Percentiles rank a stretch among this genome's conserved stretches.
These are phyloP conservation scores for Theileria luwenshuni DNA, from an alignment of 169 alveolate species.

Conservation along the genomic window DNA sequence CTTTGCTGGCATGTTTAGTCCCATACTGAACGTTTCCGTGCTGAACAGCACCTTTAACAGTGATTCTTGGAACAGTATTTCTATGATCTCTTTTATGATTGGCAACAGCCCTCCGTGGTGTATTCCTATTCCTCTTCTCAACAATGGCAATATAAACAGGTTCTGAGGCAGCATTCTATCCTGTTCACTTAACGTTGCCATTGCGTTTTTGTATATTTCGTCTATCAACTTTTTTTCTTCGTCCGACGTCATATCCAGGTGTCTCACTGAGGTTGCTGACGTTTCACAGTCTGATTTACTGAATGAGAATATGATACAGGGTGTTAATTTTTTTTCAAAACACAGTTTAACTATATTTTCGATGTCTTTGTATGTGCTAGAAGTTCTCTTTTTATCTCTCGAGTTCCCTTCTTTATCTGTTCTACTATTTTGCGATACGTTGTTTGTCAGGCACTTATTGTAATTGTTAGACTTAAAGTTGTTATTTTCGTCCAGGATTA, in stretches of 20 bases:
- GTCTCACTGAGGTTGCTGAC: constrained; percentile 89
- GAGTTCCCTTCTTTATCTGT: constrained; percentile 43
- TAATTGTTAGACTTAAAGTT: constrained; percentile 82
- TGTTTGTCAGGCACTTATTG: constrained; percentile 58
- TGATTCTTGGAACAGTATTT: constrained; percentile 94
- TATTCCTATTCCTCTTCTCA: constrained; percentile 95
- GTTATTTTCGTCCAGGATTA: constrained; percentile 93
- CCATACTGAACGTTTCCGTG: constrained; percentile 98
- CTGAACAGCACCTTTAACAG: constrained; percentile 93
- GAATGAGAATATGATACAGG: constrained; percentile 96
- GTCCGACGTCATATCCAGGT: constrained; percentile 77
- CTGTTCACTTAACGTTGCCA: constrained; percentile 94
- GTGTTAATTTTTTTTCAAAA: constrained; percentile 88
- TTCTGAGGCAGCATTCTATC: constrained; percentile 93
- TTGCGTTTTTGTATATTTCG: constrained; percentile 93
- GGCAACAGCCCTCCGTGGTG: constrained; percentile 99
- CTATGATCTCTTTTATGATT: constrained; percentile 95
- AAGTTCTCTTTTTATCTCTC: constrained; percentile 34
- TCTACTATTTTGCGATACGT: constrained; percentile 13
- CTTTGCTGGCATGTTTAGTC: constrained; percentile 98
- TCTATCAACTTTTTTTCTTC: constrained; percentile 90
- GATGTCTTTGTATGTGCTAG: constrained; percentile 80
- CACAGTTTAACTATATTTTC: constrained; percentile 92
- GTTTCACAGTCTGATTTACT: constrained; percentile 96
- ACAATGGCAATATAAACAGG: constrained; percentile 88